Evolutionary conservation across 192 early-diverging fungal species (phyloP).

Genomic region (Bifiguratus adelaidae): DNA sequence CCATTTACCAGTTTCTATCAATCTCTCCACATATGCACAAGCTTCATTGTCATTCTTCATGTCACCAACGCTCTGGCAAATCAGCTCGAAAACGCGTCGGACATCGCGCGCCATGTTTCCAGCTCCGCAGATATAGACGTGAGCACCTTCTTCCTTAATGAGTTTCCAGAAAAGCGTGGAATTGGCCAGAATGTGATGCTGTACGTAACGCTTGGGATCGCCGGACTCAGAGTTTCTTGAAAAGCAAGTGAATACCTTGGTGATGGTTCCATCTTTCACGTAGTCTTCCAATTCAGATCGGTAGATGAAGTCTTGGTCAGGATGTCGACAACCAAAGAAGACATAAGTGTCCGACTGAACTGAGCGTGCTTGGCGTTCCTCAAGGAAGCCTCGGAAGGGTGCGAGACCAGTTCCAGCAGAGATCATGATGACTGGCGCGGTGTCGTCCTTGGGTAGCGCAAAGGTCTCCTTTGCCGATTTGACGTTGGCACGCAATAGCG

Average conservation of each 20-base stretch:
- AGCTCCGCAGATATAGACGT: constrained; percentile 15
- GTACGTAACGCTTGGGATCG: constrained; percentile 39
- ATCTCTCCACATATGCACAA: neutral
- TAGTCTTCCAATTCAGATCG: constrained; percentile 41
- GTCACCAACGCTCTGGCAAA: constrained; percentile 13
- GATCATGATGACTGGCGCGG: constrained; percentile 74
- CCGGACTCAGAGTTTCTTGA: constrained; percentile 41
- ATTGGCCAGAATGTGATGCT: constrained; percentile 18
- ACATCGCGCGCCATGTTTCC: constrained; percentile 16
- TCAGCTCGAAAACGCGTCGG: constrained; percentile 8
- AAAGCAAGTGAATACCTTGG: constrained; percentile 43
- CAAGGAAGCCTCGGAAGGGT: constrained; percentile 83
- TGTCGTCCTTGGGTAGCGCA: constrained; percentile 42
- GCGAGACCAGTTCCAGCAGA: constrained; percentile 89
- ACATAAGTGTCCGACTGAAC: constrained; percentile 19
- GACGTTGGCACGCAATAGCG: constrained; percentile 6
- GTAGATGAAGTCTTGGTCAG: constrained; percentile 62
- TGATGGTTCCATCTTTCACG: constrained; percentile 36
- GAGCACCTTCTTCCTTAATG: neutral
- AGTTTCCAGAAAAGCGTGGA: constrained; percentile 12
- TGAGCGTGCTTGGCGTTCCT: constrained; percentile 11
- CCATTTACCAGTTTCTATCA: constrained; percentile 5
- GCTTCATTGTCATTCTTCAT: constrained; percentile 10
- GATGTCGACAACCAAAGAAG: constrained; percentile 80
- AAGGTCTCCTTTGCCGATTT: constrained; percentile 35